Conservation (phyloP, 371 early-diverging fungal species). For the Apophysomyces trapeziformis region DNA sequence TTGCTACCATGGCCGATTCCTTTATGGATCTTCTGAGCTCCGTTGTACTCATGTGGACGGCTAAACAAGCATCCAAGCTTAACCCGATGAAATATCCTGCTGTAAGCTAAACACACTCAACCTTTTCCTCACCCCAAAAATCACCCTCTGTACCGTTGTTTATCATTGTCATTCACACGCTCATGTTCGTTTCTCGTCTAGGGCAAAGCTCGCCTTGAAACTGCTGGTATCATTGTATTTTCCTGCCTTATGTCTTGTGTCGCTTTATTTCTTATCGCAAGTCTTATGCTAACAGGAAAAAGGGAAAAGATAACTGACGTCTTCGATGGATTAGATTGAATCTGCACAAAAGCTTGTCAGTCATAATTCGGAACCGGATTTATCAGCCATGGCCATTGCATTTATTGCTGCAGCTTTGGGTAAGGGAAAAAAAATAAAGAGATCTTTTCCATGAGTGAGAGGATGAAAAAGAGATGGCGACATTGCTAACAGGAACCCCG, state of each 20-base stretch:
- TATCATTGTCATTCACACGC: background rate
- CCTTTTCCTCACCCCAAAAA: background rate
- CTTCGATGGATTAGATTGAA: conserved; percentile 53
- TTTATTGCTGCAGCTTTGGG: conserved; percentile 76
- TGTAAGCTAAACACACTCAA: conserved; percentile 32
- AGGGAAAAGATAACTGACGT: background rate
- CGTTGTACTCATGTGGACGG: conserved; percentile 69
- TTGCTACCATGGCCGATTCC: conserved; percentile 93
- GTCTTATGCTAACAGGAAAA: conserved; percentile 15
- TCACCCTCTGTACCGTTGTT: background rate
- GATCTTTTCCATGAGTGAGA: background rate
- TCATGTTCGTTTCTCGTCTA: conserved; percentile 14
- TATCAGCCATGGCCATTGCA: conserved; percentile 59
- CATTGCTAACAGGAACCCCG: too few relatives aligned
- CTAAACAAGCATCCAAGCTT: conserved; percentile 61
- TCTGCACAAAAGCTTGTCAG: conserved; percentile 57
- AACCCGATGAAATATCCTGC: conserved; percentile 82
- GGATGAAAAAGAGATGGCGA: background rate
- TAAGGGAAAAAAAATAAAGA: conserved; percentile 25
- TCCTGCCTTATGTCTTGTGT: conserved; percentile 90
- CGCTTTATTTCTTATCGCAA: conserved; percentile 82
- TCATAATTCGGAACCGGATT: conserved; percentile 48
- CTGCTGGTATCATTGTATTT: conserved; percentile 94
- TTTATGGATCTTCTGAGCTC: conserved; percentile 90
- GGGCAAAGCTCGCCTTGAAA: conserved; percentile 90